Evolutionary conservation across 805 yeast genomes (phyloP).

Genomic region (Kregervanrija pseudodelftensis): DNA sequence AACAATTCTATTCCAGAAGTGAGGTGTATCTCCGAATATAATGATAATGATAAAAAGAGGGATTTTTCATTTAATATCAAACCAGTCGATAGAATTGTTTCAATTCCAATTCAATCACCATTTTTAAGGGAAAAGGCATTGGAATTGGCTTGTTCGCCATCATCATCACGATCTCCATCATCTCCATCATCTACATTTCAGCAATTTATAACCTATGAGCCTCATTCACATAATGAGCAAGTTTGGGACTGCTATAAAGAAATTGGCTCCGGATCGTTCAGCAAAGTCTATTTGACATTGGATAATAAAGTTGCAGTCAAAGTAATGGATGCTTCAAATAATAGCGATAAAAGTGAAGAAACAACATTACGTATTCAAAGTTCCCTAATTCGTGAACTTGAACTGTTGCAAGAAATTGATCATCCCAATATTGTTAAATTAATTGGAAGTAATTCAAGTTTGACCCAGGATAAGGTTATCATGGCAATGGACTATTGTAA

Average conservation of each 20-base stretch:
- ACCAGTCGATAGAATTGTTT: conserved; percentile 25
- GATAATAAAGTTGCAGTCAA: conserved; percentile 60
- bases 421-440: conserved; percentile 70
- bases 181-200: too few species aligned
- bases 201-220: too few species aligned
- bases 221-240: too few species aligned
- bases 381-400: conserved; percentile 66
- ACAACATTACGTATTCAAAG: conserved; percentile 48
- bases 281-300: conserved; percentile 48
- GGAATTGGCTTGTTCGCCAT: too few species aligned
- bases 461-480: conserved; percentile 14
- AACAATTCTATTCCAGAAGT: too few species aligned
- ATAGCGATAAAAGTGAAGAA: conserved; percentile 33
- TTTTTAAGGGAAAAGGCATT: conserved; percentile 8
- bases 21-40: conserved; percentile 13
- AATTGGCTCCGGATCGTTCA: conserved; percentile 65
- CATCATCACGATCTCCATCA: too few species aligned
- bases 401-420: conserved; percentile 44
- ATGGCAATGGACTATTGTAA: conserved; percentile 69
- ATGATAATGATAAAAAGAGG: conserved; percentile 6
- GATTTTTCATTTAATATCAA: conserved; percentile 16
- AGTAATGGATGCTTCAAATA: conserved; percentile 29
- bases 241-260: conserved; percentile 17
- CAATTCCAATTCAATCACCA: conserved; percentile 21
- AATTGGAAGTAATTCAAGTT: conserved; percentile 30